phyloP scores from a whole-genome alignment of 495 filamentous ascomycete species.

The Apodospora peruviana region DNA sequence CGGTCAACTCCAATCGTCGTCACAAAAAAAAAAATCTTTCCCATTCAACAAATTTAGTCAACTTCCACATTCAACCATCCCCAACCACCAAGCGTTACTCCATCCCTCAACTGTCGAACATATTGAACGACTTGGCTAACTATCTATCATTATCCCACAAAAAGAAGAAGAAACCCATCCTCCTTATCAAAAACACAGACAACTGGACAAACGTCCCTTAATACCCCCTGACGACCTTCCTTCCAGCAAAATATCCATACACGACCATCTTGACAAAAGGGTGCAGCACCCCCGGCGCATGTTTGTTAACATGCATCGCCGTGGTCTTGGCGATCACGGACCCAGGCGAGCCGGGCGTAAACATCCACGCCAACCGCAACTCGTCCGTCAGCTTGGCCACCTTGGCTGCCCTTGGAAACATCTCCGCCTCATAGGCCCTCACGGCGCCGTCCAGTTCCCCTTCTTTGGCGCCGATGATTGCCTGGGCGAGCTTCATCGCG shows the following conservation, averaged over 20 bases:
- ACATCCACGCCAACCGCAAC: slow-evolving; percentile 24
- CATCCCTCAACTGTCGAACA: too few relatives aligned
- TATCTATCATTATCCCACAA: too few relatives aligned
- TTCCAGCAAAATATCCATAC: not conserved
- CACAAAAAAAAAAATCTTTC: too few relatives aligned
- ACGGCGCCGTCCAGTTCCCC: slow-evolving; percentile 23
- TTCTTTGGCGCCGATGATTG: slow-evolving; percentile 18
- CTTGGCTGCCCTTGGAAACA: slow-evolving; percentile 26
- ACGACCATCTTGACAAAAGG: slow-evolving; percentile 8
- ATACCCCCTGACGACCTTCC: not conserved
- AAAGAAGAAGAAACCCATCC: too few relatives aligned
- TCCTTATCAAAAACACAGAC: too few relatives aligned
- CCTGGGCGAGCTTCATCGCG: slow-evolving; percentile 46
- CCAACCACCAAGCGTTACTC: too few relatives aligned
- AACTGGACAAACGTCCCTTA: too few relatives aligned
- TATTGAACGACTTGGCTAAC: too few relatives aligned
- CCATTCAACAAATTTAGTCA: too few relatives aligned
- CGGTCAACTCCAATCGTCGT: too few relatives aligned
- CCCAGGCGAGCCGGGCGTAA: slow-evolving; percentile 13
- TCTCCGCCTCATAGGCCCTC: slow-evolving; percentile 25
- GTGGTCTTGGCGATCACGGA: slow-evolving; percentile 11
- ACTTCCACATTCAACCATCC: too few relatives aligned
- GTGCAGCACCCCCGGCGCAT: slow-evolving; percentile 7
- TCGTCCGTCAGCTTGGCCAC: slow-evolving; percentile 27
- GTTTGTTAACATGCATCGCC: slow-evolving; percentile 11